These are phyloP conservation scores for Pleoardoris graminearum DNA, from an alignment of 2,329 filamentous ascomycete genomes.

Conservation along the genomic window DNA sequence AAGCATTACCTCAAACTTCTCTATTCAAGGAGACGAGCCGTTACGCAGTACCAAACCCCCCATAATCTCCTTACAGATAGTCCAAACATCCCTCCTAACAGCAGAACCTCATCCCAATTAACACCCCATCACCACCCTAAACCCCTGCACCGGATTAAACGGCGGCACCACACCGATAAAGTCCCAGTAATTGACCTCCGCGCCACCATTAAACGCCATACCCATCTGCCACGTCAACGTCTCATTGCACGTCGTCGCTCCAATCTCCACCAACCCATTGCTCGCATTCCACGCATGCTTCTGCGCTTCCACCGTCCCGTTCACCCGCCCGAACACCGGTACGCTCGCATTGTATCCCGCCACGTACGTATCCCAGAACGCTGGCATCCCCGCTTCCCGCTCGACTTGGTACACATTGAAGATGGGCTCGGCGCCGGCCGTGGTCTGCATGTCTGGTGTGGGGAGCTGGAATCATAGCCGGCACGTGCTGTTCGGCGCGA, in stretches of 20 bases:
- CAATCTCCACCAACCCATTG: constrained; percentile 23
- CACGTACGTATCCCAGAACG: constrained; percentile 30
- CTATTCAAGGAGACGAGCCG: no score
- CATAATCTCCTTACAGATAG: background rate
- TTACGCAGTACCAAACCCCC: no score
- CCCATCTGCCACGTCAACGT: constrained; percentile 38
- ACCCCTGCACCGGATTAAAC: constrained; percentile 31
- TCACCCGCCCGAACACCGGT: constrained; percentile 25
- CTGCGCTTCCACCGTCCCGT: constrained; percentile 24
- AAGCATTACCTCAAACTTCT: no score
- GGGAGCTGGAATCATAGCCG: constrained; percentile 35
- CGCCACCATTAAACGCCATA: constrained; percentile 25
- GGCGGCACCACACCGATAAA: constrained; percentile 31
- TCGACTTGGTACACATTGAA: constrained; percentile 33
- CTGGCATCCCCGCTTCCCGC: constrained; percentile 14
- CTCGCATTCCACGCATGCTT: constrained; percentile 15
- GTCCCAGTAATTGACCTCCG: constrained; percentile 33
- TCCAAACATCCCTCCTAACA: no score
- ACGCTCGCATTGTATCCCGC: constrained; percentile 4
- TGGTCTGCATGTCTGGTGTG: constrained; percentile 9
- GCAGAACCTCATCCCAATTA: constrained; percentile 13
- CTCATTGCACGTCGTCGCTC: constrained; percentile 26
- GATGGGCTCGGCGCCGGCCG: constrained; percentile 25
- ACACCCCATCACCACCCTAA: constrained; percentile 31
- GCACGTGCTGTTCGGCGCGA: constrained; percentile 24